Evolutionary conservation across 148 eudicot genomes (phyloP).

Genomic region (Chenopodium berlandieri): DNA sequence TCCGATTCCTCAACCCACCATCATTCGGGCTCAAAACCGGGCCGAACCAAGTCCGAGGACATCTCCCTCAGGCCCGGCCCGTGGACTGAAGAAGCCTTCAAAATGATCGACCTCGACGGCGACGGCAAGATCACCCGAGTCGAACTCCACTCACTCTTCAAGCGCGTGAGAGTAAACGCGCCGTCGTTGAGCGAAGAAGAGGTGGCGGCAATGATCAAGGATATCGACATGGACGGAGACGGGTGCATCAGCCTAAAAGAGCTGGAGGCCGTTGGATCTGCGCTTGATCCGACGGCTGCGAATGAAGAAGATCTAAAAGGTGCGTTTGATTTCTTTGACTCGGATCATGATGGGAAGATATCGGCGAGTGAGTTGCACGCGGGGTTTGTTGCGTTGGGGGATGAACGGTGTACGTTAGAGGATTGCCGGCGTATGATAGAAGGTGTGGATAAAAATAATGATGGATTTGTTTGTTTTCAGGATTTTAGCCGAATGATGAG

Average conservation of each 20-base stretch:
- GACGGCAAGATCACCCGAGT: constrained; percentile 53
- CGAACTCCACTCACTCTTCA: constrained; percentile 47
- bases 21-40: not conserved
- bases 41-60: constrained; percentile 24
- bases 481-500: constrained; percentile 84
- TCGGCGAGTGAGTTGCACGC: constrained; percentile 65
- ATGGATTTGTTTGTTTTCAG: constrained; percentile 81
- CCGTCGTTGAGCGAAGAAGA: constrained; percentile 50
- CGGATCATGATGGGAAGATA: constrained; percentile 67
- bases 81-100: constrained; percentile 31
- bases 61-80: constrained; percentile 26
- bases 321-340: constrained; percentile 64
- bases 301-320: constrained; percentile 53
- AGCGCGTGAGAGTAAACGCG: constrained; percentile 33
- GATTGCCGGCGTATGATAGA: constrained; percentile 75
- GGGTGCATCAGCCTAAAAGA: constrained; percentile 67
- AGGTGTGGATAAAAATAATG: constrained; percentile 57
- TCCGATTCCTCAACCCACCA: constrained; percentile 17
- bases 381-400: constrained; percentile 58
- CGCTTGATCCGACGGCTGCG: constrained; percentile 48
- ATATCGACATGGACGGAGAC: constrained; percentile 63
- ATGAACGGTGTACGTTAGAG: constrained; percentile 60
- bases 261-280: constrained; percentile 49
- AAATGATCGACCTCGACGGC: constrained; percentile 58
- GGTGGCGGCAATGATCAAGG: constrained; percentile 45